phyloP scores from a whole-genome alignment of 495 filamentous ascomycete species.

The Polyplosphaeria fusca region DNA sequence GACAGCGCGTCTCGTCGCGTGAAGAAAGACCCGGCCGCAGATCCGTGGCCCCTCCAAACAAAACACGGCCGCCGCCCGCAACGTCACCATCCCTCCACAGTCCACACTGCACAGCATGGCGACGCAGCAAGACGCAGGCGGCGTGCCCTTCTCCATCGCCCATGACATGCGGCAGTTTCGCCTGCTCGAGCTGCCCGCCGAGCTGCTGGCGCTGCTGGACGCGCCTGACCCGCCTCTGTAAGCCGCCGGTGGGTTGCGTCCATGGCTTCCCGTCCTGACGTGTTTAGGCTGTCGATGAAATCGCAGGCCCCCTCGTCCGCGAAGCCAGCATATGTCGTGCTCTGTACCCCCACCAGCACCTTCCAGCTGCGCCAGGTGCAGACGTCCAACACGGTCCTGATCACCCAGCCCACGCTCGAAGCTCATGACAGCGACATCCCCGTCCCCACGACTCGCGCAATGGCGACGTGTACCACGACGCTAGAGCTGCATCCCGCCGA shows the following conservation, averaged over 20 bases:
- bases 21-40: neutral
- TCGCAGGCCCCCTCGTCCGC: constrained; percentile 41
- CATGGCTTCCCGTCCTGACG: constrained; percentile 2
- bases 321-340: constrained; percentile 61
- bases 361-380: constrained; percentile 86
- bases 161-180: constrained; percentile 62
- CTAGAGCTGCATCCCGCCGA: constrained; percentile 52
- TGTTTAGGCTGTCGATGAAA: constrained; percentile 63
- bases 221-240: constrained; percentile 35
- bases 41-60: constrained; percentile 21
- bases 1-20: neutral
- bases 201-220: constrained; percentile 61
- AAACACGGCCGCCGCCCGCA: neutral
- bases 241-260: neutral
- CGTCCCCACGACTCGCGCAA: constrained; percentile 51
- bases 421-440: constrained; percentile 36
- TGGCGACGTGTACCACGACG: constrained; percentile 71
- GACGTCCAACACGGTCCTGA: constrained; percentile 80
- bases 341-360: constrained; percentile 66
- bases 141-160: constrained; percentile 62
- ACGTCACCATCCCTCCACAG: neutral
- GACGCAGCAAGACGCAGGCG: constrained; percentile 53
- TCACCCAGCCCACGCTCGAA: constrained; percentile 53
- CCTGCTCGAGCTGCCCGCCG: constrained; percentile 76
- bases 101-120: too few relatives aligned